Base-by-base conservation (phyloP, 2,329 filamentous ascomycete species). In the Penicillium fuscoglaucum region DNA sequence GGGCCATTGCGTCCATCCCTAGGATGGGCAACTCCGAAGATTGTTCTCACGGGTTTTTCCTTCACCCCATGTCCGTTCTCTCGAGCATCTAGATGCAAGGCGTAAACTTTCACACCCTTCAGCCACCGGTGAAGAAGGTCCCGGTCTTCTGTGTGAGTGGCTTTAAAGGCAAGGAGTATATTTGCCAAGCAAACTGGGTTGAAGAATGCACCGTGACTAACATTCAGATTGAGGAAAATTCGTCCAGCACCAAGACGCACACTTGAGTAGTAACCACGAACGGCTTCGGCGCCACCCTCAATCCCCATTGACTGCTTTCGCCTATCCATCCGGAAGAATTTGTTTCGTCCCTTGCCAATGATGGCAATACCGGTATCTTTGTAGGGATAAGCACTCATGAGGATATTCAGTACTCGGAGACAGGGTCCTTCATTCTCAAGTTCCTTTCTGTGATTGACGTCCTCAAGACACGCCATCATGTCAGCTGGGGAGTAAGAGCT, bases 171-270 rank as follows among this genome's bases (percentile, higher is more conserved):
- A 1, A 10, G 2, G 6, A 55, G 15, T 15, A 58, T 37, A 1
- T 26, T 17, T 0, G 2, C 12, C 52, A 66, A 21, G 1, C 45
- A 24, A 6, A 45, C 46, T 6, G 43, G 43, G 0, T 9, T 19
- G 39, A 53, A 67, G 46, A 68, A 66, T 3, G 65, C 57, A 4
- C 59, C 59, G 45, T 68, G 65, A 26, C 59, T 67, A 24, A 67
- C 59, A 37, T 64, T 66, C 43, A 68, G 26, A 40, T 68, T 68
- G 3, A 68, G 47, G 17, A 66, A 44, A 33, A 64, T 19, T 28
- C 46, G 48, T 6, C 58, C 55, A 24, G 57, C 55, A 9, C 52
- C 59, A 29, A 59, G 46, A 28, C 66, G 60, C 10, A 66, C 60
- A 58, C 66, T 68, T 6, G 63, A 60, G 24, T 56, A 66, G 55